Evolutionary conservation across 2,329 filamentous ascomycete species (phyloP), one percentile per base, ranked within the genome.

Genomic region (Zymoseptoria ardabiliae): DNA sequence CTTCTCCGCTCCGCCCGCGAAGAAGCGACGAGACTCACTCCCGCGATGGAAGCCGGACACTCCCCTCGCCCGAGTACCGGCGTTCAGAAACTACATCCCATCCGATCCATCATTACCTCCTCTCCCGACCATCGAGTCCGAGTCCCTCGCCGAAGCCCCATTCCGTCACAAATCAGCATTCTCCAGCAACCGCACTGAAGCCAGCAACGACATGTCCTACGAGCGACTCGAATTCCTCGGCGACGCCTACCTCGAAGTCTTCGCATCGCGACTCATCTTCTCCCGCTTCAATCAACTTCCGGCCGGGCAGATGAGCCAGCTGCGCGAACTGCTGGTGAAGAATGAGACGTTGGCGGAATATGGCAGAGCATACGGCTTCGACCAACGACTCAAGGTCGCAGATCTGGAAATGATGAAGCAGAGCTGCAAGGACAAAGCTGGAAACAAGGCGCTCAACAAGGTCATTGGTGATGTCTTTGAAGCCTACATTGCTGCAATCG

Each of bases 201-300:
- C 65, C 22, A 51, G 64, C 48, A 53, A 57, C 7, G 61, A 71
- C 11, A 58, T 71, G 25, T 75, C 79, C 68, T 97, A 97, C 73
- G 92, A 97, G 69, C 83, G 85, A 19, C 83, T 97, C 6, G 93
- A 97, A 74, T 91, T 93, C 76, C 80, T 96, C 7, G 93, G 93
- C 6, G 93, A 97, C 71, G 88, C 90, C 20, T 93, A 93, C 67
- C 78, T 96, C 55, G 89, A 95, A 69, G 76, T 91, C 55, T 85
- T 91, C 53, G 84, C 91, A 5, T 86, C 89, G 0, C 82, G 85
- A 19, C 80, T 95, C 55, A 88, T 97, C 61, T 90, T 85, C 73
- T 78, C 85, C 59, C 89, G 84, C 8, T 94, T 92, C 68, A 80
- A 81, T 0, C 75, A 81, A 11, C 77, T 90, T 9, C 71, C 83